Percentiles rank a stretch among this genome's conserved stretches.
phyloP scores from a whole-genome alignment of 257 asterid species.

The Nicotiana undulata region DNA sequence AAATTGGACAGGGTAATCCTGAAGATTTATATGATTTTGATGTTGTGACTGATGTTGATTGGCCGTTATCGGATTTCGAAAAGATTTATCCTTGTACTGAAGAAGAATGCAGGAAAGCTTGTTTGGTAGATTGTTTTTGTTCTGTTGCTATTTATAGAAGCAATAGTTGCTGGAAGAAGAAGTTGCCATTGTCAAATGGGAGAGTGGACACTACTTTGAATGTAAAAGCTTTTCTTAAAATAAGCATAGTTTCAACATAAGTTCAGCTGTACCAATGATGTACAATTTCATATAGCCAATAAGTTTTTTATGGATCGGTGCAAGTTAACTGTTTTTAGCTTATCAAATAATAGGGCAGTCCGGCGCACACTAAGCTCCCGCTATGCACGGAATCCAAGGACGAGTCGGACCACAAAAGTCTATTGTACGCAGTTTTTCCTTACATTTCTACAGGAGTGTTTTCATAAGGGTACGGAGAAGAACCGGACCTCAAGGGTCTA shows the following conservation, averaged over 20 bases:
- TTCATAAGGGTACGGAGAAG: no score
- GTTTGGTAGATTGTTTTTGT: conserved; percentile 55
- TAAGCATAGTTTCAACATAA: neutral
- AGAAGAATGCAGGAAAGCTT: conserved; percentile 28
- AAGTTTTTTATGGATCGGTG: no score
- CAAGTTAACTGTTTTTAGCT: no score
- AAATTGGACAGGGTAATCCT: neutral
- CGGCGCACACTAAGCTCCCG: no score
- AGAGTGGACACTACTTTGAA: conserved; percentile 10
- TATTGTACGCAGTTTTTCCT: no score
- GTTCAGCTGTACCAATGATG: no score
- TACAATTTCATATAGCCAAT: no score
- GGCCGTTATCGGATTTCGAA: conserved; percentile 37
- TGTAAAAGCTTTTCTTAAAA: conserved; percentile 39
- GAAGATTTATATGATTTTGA: conserved; percentile 14
- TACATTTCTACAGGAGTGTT: no score
- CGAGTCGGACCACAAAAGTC: no score
- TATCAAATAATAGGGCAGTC: no score
- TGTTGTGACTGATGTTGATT: conserved; percentile 21
- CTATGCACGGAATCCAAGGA: no score
- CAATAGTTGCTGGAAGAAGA: conserved; percentile 65
- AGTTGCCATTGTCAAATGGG: conserved; percentile 60
- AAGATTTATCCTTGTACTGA: conserved; percentile 11
- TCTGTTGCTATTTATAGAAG: conserved; percentile 28
- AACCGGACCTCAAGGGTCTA: no score